A percentile compares a stretch with the other conserved stretches of the same genome.
Evolutionary conservation across 1,284 basidiomycete species (phyloP).

Genomic region (Boletellus deceptivus): DNA sequence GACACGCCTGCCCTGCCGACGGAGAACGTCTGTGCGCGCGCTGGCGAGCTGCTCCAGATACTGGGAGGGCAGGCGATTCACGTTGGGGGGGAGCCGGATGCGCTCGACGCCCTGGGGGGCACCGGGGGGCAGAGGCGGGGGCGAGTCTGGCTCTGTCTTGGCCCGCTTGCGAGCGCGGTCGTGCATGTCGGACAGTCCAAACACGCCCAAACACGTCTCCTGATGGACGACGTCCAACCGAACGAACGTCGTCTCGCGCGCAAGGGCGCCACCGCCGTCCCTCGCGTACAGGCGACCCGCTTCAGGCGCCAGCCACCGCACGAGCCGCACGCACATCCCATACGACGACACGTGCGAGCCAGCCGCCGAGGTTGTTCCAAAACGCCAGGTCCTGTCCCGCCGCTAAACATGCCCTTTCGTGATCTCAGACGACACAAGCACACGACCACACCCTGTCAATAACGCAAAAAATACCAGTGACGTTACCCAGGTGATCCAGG

Average conservation of each 20-base stretch:
- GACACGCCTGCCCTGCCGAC: slow-evolving; percentile 22
- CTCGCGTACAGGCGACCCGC: slow-evolving; percentile 24
- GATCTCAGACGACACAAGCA: neutral
- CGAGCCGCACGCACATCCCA: neutral
- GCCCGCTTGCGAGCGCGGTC: too few relatives aligned
- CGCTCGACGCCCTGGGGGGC: slow-evolving; percentile 30
- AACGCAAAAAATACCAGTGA: neutral
- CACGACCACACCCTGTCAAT: neutral
- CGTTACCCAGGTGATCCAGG: slow-evolving; percentile 10
- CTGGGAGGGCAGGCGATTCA: slow-evolving; percentile 9
- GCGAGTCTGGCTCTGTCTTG: slow-evolving; percentile 20
- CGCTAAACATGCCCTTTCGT: slow-evolving; percentile 1
- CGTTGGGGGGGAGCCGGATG: slow-evolving; percentile 19
- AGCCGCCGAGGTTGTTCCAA: slow-evolving; percentile 15
- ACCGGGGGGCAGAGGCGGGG: slow-evolving; percentile 21
- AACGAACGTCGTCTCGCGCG: slow-evolving; percentile 39
- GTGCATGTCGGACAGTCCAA: slow-evolving; percentile 13
- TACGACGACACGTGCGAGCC: slow-evolving; percentile 10
- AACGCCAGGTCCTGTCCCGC: neutral
- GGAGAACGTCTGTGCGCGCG: slow-evolving; percentile 22
- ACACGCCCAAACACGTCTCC: slow-evolving; percentile 22
- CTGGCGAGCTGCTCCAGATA: slow-evolving; percentile 16
- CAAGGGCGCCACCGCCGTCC: slow-evolving; percentile 36
- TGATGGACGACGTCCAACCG: slow-evolving; percentile 43
- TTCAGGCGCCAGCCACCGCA: neutral